These are phyloP conservation scores for Hamigera avellanea DNA, from an alignment of 495 filamentous ascomycete species.

Conservation along the genomic window DNA sequence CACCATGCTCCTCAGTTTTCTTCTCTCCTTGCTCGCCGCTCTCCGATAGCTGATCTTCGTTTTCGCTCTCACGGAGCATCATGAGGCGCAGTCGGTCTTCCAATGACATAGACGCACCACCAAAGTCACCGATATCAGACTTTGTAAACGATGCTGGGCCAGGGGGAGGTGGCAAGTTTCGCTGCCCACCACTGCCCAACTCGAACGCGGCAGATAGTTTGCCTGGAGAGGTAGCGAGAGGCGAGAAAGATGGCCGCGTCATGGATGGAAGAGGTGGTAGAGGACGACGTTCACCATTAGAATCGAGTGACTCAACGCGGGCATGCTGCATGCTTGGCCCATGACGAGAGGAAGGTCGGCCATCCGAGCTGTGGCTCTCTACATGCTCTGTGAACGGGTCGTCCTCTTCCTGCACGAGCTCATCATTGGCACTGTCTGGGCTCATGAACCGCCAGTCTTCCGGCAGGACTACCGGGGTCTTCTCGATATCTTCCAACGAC, in stretches of 20 bases:
- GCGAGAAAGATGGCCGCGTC: slow-evolving; percentile 17
- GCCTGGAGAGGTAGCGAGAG: slow-evolving; percentile 32
- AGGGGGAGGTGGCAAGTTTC: slow-evolving; percentile 56
- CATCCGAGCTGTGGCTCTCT: slow-evolving; percentile 48
- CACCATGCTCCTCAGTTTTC: not conserved
- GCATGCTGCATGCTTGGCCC: slow-evolving; percentile 20
- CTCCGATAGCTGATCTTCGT: slow-evolving; percentile 36
- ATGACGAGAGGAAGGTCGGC: slow-evolving; percentile 27
- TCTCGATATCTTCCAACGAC: slow-evolving; percentile 86
- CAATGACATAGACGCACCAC: slow-evolving; percentile 58
- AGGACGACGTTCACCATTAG: slow-evolving; percentile 62
- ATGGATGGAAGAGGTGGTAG: slow-evolving; percentile 61
- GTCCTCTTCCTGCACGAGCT: slow-evolving; percentile 42
- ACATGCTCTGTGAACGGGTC: slow-evolving; percentile 56
- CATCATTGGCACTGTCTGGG: slow-evolving; percentile 42
- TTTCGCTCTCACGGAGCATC: slow-evolving; percentile 57
- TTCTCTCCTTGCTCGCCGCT: slow-evolving; percentile 36
- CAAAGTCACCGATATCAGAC: slow-evolving; percentile 57
- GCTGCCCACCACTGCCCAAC: slow-evolving; percentile 44
- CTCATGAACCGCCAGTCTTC: slow-evolving; percentile 88
- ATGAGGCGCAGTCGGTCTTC: slow-evolving; percentile 75
- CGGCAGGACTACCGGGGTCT: slow-evolving; percentile 91
- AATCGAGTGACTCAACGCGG: slow-evolving; percentile 55
- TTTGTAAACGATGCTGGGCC: slow-evolving; percentile 50
- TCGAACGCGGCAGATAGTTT: slow-evolving; percentile 52